Base-by-base conservation (phyloP, 257 asterid species). In the Fraxinus americana region DNA sequence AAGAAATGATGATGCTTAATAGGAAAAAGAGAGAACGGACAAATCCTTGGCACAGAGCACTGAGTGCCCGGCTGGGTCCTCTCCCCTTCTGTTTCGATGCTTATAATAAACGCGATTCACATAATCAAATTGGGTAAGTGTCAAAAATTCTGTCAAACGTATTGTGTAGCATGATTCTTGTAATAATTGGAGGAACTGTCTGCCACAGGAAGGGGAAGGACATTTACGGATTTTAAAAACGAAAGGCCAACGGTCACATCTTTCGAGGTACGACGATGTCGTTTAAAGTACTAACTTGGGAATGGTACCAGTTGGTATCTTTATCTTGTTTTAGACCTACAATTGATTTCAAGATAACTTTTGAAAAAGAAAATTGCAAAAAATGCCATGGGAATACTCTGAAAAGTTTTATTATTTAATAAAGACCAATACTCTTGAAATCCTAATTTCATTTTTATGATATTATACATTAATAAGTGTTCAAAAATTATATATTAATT, bases 181-280 rank as follows among this genome's bases (percentile, higher is more conserved):
- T 63, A 63, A 12, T 63, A 63, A 63, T 4, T 63, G 69, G 69
- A 63, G 36, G 36, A 63, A 25, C 35, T 63, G n/a, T 17, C 35
- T 63, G n/a, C 34, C 36, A 12, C 35, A 27, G 69, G 75, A 77
- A 16, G 14, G 29, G 19, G 41, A 54, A 21, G 70, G n/a, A 70
- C 68, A 71, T 30, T 32, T 10, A 32, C 54, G 73, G 77, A 13
- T 66, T 79, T 86, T 89, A 79, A 88, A 75, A 72, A 11, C 45
- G 76, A 10, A 67, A 61, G 73, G 23, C 63, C 67, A 90, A 92
- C 97, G 94, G 97, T 90, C 97, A 85, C 96, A 80, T 82, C 34
- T 72, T 2, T 79, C 96, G 90, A 91, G 90, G 92, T 1, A 2
- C 0, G 12, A 80, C 91, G 92, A 45, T 86, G 90, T 57, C 93